These are phyloP conservation scores for Solanum okadae DNA, from an alignment of 257 asterid species.

Conservation along the genomic window DNA sequence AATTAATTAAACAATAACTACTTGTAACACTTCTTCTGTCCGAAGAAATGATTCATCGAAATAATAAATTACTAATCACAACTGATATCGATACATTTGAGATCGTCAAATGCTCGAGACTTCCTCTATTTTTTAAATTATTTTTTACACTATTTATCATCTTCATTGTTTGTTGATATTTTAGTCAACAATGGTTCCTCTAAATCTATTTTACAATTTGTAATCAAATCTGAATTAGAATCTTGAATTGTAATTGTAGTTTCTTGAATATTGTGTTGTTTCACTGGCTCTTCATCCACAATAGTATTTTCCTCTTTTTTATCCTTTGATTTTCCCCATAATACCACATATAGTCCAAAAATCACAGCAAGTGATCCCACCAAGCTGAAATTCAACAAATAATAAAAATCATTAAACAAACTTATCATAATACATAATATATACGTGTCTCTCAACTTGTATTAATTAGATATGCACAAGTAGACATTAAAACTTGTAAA, in stretches of 20 bases:
- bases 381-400: constrained; percentile 23
- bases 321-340: constrained; percentile 73
- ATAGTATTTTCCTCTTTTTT: constrained; percentile 2
- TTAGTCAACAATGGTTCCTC: constrained; percentile 43
- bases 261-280: background rate
- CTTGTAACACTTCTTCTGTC: background rate
- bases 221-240: constrained; percentile 3
- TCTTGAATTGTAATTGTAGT: background rate
- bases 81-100: background rate
- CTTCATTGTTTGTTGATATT: background rate
- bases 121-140: background rate
- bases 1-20: background rate
- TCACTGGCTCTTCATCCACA: constrained; percentile 1
- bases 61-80: background rate
- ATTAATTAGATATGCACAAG: rapidly evolving
- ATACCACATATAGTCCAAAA: constrained; percentile 52
- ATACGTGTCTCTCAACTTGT: no score
- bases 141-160: background rate
- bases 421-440: background rate
- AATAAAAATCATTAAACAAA: background rate
- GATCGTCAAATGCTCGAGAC: background rate
- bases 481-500: rapidly evolving
- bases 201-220: constrained; percentile 23
- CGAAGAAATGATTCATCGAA: background rate
- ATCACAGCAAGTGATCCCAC: constrained; percentile 54